A percentile compares a stretch with the other conserved stretches of the same genome.
phyloP scores from a whole-genome alignment of 2,329 filamentous ascomycete species.

The Ascochyta rabiei region DNA sequence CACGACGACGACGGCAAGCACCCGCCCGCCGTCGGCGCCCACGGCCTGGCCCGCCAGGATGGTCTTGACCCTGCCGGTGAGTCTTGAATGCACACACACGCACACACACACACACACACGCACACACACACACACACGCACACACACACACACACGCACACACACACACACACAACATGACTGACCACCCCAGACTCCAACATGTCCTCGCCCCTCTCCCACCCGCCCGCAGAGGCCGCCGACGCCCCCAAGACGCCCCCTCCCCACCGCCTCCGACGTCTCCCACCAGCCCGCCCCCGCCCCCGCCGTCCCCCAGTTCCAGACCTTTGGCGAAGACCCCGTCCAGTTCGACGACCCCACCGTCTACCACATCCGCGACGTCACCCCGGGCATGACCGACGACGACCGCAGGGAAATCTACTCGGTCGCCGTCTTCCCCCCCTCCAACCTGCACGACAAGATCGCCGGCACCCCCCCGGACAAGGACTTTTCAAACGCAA shows the following conservation, averaged over 20 bases:
- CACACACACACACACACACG: too few relatives aligned
- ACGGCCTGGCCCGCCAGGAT: conserved; percentile 68
- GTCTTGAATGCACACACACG: neutral
- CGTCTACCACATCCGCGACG: conserved; percentile 85
- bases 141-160: too few relatives aligned
- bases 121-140: too few relatives aligned
- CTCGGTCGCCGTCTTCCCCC: conserved; percentile 83
- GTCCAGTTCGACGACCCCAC: conserved; percentile 91
- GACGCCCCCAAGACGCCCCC: conserved; percentile 56
- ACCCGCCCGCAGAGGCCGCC: conserved; percentile 57
- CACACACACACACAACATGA: neutral
- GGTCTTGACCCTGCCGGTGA: conserved; percentile 54
- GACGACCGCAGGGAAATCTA: conserved; percentile 89
- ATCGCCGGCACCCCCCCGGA: conserved; percentile 90
- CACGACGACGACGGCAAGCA: conserved; percentile 72
- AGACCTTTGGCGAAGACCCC: conserved; percentile 91
- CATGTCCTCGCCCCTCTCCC: conserved; percentile 49
- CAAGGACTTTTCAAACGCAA: conserved; percentile 93
- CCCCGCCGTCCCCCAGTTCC: conserved; percentile 71
- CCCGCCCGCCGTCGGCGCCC: conserved; percentile 66
- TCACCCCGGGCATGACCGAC: conserved; percentile 76
- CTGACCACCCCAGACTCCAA: conserved; percentile 40
- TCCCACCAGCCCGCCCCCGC: conserved; percentile 66
- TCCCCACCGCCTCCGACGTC: conserved; percentile 61
- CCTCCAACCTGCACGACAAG: conserved; percentile 78